Base-by-base conservation (phyloP, 371 early-diverging fungal genomes). In the Dinochytrium kinnereticum region DNA sequence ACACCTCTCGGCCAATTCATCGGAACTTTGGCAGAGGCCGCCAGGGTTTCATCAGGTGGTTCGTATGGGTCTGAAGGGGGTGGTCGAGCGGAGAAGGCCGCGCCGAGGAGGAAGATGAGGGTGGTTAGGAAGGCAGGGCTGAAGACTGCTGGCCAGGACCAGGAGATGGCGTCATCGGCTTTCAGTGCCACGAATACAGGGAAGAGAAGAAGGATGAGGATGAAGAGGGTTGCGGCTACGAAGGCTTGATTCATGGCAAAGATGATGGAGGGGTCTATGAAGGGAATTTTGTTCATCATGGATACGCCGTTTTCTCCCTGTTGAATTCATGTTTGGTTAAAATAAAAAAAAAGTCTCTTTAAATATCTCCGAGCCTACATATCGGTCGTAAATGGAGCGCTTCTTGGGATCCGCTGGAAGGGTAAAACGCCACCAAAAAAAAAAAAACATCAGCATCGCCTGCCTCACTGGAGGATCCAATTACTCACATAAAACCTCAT, bases 251-350 rank as follows among this genome's bases (percentile, higher is more conserved):
- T 91, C 26, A 95, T 77, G 73, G 89, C 84, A 31, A 89, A 86
- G 72, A 93, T 90, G 10, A 92, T 82, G 50, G 90, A 87, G 0
- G 94, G 93, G 80, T 94, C 92, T 70, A 95, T 85, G 66, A 92
- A 80, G 31, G 92, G 87, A 59, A 93, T 89, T 31, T 70, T 69
- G 59, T 87, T 91, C 79, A 93, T 89, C 94, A 95, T 93, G 64
- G 87, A 85, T 2, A 95, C 81, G 10, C 96, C 96, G 39, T 90
- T 82, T 75, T 95, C 94, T 40, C 98, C 61, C 61, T 61, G 36
- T 15, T 33, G 24, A 34, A 24, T 61, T 15, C 10, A 31, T 34
- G 26, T 13, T 5, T n/a, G 7, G 7, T 10, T 17, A 61, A 15
- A 34, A 13, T 34, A 7, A 37, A 31, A 37, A 13, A 7, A 33